Conservation (phyloP, 192 early-diverging fungal genomes). For the Backusella morwellensis region DNA sequence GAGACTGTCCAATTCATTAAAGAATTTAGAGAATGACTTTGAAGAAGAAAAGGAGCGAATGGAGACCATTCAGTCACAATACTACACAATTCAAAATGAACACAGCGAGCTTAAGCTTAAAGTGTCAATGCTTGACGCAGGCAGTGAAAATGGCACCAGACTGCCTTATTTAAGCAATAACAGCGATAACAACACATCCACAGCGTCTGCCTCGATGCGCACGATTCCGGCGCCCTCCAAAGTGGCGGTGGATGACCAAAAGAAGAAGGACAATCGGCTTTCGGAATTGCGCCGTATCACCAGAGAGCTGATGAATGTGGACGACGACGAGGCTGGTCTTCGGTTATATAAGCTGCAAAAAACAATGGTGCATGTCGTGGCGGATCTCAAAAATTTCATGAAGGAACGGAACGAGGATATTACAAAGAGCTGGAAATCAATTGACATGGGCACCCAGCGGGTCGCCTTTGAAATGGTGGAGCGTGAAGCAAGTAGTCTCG, state of each 20-base stretch:
- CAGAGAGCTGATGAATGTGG: neutral
- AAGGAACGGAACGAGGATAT: neutral
- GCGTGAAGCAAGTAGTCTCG: neutral
- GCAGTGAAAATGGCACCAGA: neutral
- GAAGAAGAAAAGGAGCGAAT: slow-evolving; percentile 4
- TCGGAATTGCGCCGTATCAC: neutral
- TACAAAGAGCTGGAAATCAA: slow-evolving; percentile 4
- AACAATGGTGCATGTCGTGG: slow-evolving; percentile 12
- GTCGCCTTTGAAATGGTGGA: slow-evolving; percentile 13
- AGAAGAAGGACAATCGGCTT: slow-evolving; percentile 3
- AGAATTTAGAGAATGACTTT: slow-evolving; percentile 2
- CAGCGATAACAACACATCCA: neutral
- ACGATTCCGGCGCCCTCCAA: slow-evolving; percentile 7
- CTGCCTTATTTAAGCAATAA: neutral
- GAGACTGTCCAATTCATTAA: neutral
- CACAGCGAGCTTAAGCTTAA: neutral
- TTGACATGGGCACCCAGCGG: slow-evolving; percentile 1
- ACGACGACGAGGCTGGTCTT: slow-evolving; percentile 4
- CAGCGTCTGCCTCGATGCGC: neutral
- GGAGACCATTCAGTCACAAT: neutral
- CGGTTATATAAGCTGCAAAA: slow-evolving; percentile 6
- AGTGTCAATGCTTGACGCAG: neutral
- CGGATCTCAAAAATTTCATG: neutral
- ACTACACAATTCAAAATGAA: neutral
- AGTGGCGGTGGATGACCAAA: neutral